These are phyloP conservation scores for Balakata baccata DNA, from an alignment of 345 rosid species.

Conservation along the genomic window DNA sequence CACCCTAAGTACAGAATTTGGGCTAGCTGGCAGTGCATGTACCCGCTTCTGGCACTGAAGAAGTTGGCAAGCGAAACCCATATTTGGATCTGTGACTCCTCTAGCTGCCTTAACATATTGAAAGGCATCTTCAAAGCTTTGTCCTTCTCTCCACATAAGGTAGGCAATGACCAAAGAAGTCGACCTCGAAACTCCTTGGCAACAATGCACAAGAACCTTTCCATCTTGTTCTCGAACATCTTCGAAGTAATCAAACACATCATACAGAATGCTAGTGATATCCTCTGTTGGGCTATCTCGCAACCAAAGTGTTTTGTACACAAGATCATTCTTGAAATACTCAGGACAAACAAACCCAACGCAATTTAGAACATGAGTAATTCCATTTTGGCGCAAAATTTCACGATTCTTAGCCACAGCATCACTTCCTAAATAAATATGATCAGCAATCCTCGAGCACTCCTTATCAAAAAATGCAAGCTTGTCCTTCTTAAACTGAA, in stretches of 20 bases:
- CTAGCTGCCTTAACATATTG: conserved; percentile 65
- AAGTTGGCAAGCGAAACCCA: conserved; percentile 77
- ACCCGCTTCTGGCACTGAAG: conserved; percentile 75
- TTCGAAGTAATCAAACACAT: conserved; percentile 77
- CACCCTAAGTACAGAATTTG: conserved; percentile 51
- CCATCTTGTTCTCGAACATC: conserved; percentile 69
- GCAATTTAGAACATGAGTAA: conserved; percentile 69
- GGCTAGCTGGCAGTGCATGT: conserved; percentile 62
- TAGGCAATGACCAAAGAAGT: conserved; percentile 70
- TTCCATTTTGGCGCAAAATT: conserved; percentile 54
- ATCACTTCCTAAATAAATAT: conserved; percentile 64
- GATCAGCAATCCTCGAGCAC: conserved; percentile 67
- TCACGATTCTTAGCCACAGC: conserved; percentile 70
- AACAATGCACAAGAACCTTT: conserved; percentile 67
- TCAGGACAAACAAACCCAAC: conserved; percentile 74
- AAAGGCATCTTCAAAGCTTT: conserved; percentile 72
- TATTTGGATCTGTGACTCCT: conserved; percentile 69
- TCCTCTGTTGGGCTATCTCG: conserved; percentile 69
- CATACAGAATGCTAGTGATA: conserved; percentile 66
- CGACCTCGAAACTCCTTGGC: conserved; percentile 66
- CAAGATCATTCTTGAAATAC: conserved; percentile 70
- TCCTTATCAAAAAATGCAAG: conserved; percentile 67
- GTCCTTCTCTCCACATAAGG: conserved; percentile 76
- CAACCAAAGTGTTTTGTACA: conserved; percentile 73
- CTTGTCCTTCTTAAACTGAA: conserved; percentile 60